Conservation (phyloP, 176 grass and related monocot genomes). For the Triticum timopheevii region DNA sequence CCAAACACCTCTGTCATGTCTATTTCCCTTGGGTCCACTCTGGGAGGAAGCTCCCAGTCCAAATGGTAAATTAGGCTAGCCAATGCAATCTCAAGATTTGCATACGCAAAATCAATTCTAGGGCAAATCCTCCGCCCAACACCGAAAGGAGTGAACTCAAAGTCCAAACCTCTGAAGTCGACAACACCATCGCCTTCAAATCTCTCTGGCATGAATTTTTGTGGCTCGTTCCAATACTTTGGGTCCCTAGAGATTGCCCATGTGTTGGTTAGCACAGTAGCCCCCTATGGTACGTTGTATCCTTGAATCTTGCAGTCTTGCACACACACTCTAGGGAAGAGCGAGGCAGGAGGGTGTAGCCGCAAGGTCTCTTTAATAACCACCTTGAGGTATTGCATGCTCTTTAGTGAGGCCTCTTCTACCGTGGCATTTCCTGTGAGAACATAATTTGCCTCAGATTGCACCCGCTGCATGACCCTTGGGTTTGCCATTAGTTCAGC, state of each 20-base stretch:
- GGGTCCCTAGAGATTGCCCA: conserved; percentile 41
- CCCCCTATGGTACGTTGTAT: conserved; percentile 5
- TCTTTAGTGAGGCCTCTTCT: not conserved
- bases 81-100: conserved; percentile 13
- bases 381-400: conserved; percentile 23
- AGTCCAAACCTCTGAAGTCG: conserved; percentile 26
- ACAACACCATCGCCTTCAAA: not conserved
- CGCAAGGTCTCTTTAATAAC: conserved; percentile 30
- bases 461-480: conserved; percentile 20
- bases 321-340: not conserved
- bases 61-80: conserved; percentile 32
- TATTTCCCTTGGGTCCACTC: not conserved
- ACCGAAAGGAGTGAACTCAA: conserved; percentile 16
- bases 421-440: not conserved
- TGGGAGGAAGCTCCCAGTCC: conserved; percentile 22
- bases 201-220: conserved; percentile 35
- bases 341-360: conserved; percentile 28
- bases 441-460: conserved; percentile 1
- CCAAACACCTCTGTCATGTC: not conserved
- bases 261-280: conserved; percentile 21
- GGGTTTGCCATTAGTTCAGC: conserved; percentile 34
- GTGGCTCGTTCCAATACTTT: conserved; percentile 28
- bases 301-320: conserved; percentile 2
- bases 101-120: conserved; percentile 14
- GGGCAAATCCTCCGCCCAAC: conserved; percentile 30